Conservation (phyloP, 2,329 filamentous ascomycete genomes). For the Leptographium wingfieldii region DNA sequence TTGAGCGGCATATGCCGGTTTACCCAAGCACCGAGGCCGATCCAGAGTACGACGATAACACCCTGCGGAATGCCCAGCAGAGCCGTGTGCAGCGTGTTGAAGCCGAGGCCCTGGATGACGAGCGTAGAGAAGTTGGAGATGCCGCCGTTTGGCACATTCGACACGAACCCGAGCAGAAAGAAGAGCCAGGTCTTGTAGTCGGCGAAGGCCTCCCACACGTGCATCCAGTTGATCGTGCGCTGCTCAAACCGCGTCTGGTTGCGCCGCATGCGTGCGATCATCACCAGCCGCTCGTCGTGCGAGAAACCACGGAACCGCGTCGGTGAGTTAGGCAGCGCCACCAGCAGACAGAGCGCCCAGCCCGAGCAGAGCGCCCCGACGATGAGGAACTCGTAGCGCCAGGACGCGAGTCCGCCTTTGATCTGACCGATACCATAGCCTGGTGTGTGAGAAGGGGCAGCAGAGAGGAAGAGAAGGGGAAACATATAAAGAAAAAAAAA, state of each 20-base stretch:
- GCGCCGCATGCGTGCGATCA: slow-evolving; percentile 38
- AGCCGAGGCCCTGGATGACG: slow-evolving; percentile 48
- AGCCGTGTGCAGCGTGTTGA: slow-evolving; percentile 25
- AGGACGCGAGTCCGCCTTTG: slow-evolving; percentile 40
- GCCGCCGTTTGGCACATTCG: slow-evolving; percentile 44
- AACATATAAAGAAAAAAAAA: background rate
- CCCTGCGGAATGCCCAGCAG: slow-evolving; percentile 27
- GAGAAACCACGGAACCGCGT: slow-evolving; percentile 40
- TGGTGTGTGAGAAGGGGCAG: background rate
- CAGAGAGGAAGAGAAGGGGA: background rate
- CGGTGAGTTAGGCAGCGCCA: slow-evolving; percentile 41
- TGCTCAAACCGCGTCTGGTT: slow-evolving; percentile 50
- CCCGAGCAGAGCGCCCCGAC: slow-evolving; percentile 43
- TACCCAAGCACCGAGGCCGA: slow-evolving; percentile 37
- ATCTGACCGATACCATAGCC: slow-evolving; percentile 49
- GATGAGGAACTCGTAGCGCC: slow-evolving; percentile 59
- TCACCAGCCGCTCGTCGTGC: slow-evolving; percentile 36
- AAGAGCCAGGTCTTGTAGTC: slow-evolving; percentile 50
- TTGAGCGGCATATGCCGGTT: slow-evolving; percentile 29
- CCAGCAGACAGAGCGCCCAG: slow-evolving; percentile 46
- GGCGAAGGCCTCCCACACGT: slow-evolving; percentile 40
- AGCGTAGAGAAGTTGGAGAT: slow-evolving; percentile 47
- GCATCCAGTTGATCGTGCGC: slow-evolving; percentile 37
- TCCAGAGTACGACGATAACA: slow-evolving; percentile 45
- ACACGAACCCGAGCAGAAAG: slow-evolving; percentile 38